A percentile compares a stretch with the other conserved stretches of the same genome.
Evolutionary conservation across 2,329 filamentous ascomycete genomes (phyloP).

Genomic region (Myriosclerotinia scirpicola): DNA sequence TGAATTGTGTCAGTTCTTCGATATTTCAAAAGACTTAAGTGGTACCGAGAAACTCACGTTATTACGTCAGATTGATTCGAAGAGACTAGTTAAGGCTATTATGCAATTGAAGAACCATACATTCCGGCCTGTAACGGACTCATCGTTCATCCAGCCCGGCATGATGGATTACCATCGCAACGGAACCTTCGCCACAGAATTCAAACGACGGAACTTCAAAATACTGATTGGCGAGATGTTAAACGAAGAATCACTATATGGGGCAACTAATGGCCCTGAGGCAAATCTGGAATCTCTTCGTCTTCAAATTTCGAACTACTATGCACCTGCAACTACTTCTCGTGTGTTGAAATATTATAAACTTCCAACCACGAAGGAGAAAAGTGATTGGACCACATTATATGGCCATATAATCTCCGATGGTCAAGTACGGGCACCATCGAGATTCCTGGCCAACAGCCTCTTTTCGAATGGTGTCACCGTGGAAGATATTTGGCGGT

Average conservation of each 20-base stretch:
- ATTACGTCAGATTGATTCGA: conserved; percentile 40
- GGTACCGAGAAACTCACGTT: conserved; percentile 40
- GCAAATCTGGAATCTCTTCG: conserved; percentile 41
- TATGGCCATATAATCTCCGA: conserved; percentile 47
- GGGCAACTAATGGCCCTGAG: conserved; percentile 44
- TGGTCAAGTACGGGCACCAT: conserved; percentile 45
- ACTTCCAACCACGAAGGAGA: conserved; percentile 39
- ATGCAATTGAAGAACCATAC: conserved; percentile 47
- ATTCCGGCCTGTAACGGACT: conserved; percentile 48
- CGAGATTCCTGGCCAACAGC: conserved; percentile 41
- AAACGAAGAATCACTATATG: conserved; percentile 49
- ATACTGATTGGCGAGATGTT: conserved; percentile 47
- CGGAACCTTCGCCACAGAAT: conserved; percentile 43
- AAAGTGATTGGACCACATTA: conserved; percentile 43
- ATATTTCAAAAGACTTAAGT: conserved; percentile 33
- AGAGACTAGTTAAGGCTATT: conserved; percentile 42
- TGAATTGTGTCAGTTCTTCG: conserved; percentile 44
- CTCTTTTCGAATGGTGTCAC: conserved; percentile 41
- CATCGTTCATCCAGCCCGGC: conserved; percentile 43
- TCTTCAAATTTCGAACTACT: conserved; percentile 47
- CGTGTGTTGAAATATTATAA: conserved; percentile 43
- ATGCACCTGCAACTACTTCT: conserved; percentile 44
- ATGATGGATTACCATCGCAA: conserved; percentile 45
- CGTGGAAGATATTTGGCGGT: conserved; percentile 45
- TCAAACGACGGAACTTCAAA: conserved; percentile 41